Evolutionary conservation across 2,329 filamentous ascomycete genomes (phyloP).

Genomic region (Chaetomiaceae sp.): DNA sequence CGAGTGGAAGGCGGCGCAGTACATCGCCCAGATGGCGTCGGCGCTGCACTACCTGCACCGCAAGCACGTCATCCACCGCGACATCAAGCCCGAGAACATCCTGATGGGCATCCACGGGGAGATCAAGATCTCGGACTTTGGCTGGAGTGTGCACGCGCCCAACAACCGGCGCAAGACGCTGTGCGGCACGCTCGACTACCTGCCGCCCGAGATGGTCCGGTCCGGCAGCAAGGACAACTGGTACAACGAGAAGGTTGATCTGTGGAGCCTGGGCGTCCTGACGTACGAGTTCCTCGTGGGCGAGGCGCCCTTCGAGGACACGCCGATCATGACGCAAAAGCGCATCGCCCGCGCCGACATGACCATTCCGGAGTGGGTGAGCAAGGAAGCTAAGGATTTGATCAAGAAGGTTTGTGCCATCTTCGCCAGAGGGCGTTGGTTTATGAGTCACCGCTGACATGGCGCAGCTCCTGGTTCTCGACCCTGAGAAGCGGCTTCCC

Average conservation of each 20-base stretch:
- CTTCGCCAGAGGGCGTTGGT: no score
- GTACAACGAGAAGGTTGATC: constrained; percentile 91
- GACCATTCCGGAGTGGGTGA: constrained; percentile 85
- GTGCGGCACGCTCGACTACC: constrained; percentile 95
- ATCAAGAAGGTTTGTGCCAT: constrained; percentile 68
- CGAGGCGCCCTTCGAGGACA: constrained; percentile 95
- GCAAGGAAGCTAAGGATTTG: constrained; percentile 80
- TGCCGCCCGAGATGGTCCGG: constrained; percentile 96
- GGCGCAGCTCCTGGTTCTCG: constrained; percentile 71
- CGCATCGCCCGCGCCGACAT: constrained; percentile 87
- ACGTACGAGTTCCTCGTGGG: constrained; percentile 96
- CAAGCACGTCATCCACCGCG: constrained; percentile 94
- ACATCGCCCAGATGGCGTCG: constrained; percentile 85
- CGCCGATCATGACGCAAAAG: constrained; percentile 86
- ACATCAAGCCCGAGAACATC: constrained; percentile 98
- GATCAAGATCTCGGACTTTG: constrained; percentile 97
- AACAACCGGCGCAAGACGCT: constrained; percentile 91
- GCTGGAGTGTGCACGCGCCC: constrained; percentile 96
- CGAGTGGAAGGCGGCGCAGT: constrained; percentile 81
- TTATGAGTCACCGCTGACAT: constrained; percentile 10
- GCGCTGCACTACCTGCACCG: constrained; percentile 86
- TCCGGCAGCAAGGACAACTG: constrained; percentile 74
- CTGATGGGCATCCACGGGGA: constrained; percentile 93
- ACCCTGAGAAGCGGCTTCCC: constrained; percentile 87
- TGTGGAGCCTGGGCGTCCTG: constrained; percentile 92